Evolutionary conservation across 495 filamentous ascomycete genomes (phyloP), one percentile per base, ranked within the genome.

Genomic region (Podospora bellae-mahoneyi): DNA sequence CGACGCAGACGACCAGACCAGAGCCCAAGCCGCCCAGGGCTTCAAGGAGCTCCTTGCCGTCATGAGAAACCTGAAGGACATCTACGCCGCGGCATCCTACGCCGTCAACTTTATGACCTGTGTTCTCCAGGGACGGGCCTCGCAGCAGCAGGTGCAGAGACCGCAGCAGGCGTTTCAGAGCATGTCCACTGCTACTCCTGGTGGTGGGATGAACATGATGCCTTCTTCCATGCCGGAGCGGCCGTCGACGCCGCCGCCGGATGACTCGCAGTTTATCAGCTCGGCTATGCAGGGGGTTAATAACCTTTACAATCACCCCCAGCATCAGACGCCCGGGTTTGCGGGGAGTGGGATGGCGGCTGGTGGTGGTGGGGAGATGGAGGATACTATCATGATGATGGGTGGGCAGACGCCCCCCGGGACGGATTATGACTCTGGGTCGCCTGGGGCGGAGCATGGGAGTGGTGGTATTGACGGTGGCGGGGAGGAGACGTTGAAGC

Each of bases 11-110:
- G 64, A 15, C 19, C 86, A 85, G 60, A 86, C 90, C 18, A 84
- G 91, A 26, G 85, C 88, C 67, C 79, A 86, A 44, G 91, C 89
- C 66, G 82, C 91, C 61, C 85, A 88, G 62, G 90, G 91, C 62
- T 96, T 96, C 80, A 88, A 87, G 74, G 86, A 92, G 74, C 95
- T 92, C 81, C 94, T 95, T 90, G 85, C 86, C 54, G 92, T 94
- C 64, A 87, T 97, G 78, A 85, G 91, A 72, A 86, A 86, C 60
- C 84, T 97, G 16, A 88, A 91, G 32, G 91, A 94, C 68, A 92
- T 89, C 64, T 96, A 97, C 74, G 87, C 92, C 1, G 91, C 92
- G 0, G 93, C 93, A 32, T 92, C 95, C 76, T 96, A 92, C 72
- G 91, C 91, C 20, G 91, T 88, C 2, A 89, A 89, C 16, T 96